Evolutionary conservation across 352 stramenopile genomes (phyloP).

Genomic region (Phytophthora cactorum): DNA sequence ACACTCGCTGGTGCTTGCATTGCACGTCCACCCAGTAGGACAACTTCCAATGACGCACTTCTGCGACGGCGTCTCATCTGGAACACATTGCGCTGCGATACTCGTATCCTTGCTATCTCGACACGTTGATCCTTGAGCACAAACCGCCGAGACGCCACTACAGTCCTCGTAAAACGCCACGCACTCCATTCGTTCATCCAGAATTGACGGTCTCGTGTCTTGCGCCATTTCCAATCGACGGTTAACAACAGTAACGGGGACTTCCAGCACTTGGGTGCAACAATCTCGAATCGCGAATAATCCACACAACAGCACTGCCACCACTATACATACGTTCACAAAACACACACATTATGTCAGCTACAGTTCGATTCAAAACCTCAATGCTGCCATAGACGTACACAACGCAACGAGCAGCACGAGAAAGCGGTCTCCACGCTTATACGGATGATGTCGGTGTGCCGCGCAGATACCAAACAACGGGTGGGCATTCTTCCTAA

Average conservation of each 20-base stretch:
- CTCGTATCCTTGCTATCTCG: not conserved
- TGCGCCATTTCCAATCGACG: slow-evolving; percentile 17
- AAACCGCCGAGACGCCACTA: slow-evolving; percentile 25
- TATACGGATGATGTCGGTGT: slow-evolving; percentile 65
- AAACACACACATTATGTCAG: slow-evolving; percentile 4
- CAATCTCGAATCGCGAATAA: slow-evolving; percentile 54
- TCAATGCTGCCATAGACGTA: slow-evolving; percentile 34
- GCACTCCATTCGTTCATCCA: slow-evolving; percentile 13
- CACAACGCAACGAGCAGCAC: slow-evolving; percentile 52
- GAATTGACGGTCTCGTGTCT: not conserved
- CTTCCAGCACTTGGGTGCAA: slow-evolving; percentile 38
- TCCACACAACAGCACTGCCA: slow-evolving; percentile 45
- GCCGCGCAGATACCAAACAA: slow-evolving; percentile 46
- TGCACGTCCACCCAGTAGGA: slow-evolving; percentile 44
- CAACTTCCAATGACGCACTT: slow-evolving; percentile 28
- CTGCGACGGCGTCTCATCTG: slow-evolving; percentile 7
- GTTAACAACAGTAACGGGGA: slow-evolving; percentile 23
- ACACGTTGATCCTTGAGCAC: slow-evolving; percentile 46
- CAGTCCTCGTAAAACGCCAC: slow-evolving; percentile 38
- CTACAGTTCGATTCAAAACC: not conserved
- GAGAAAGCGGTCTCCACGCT: slow-evolving; percentile 50
- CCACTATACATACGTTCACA: slow-evolving; percentile 35
- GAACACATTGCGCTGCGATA: slow-evolving; percentile 27
- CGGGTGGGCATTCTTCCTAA: slow-evolving; percentile 65
- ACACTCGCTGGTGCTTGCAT: slow-evolving; percentile 23